Conservation (phyloP, 441 rosid species). For the Corymbia citriodora region DNA sequence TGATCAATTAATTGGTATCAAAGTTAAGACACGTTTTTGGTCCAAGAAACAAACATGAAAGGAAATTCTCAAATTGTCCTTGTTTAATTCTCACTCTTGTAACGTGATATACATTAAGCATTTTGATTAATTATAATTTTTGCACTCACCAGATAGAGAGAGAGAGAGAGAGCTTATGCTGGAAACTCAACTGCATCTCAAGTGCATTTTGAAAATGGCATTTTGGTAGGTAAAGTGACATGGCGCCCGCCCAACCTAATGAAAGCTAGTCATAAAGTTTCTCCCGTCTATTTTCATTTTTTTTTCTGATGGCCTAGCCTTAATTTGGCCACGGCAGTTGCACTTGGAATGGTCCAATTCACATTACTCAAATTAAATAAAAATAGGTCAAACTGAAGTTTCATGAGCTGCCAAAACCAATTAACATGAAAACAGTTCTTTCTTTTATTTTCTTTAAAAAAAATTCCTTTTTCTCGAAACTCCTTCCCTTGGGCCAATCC, state of each 20-base stretch:
- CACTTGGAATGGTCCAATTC: background rate
- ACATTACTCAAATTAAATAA: background rate
- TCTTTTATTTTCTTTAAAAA: background rate
- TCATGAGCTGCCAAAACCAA: background rate
- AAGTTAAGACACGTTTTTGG: accelerated
- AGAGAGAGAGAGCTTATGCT: background rate
- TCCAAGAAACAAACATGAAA: background rate
- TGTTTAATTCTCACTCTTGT: background rate
- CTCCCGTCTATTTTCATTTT: background rate
- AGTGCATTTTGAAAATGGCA: background rate
- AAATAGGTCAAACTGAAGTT: background rate
- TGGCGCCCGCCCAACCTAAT: background rate
- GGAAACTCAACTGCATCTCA: background rate
- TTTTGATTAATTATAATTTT: background rate
- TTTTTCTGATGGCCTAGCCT: background rate
- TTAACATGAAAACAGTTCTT: background rate
- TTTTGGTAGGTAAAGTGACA: background rate
- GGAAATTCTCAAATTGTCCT: background rate
- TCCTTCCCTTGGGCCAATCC: background rate
- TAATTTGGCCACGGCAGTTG: background rate
- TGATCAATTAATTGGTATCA: background rate
- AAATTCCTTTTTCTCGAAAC: background rate
- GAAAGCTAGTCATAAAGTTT: background rate
- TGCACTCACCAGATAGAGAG: background rate
- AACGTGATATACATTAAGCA: background rate